Base-by-base conservation (phyloP, 139 green algal species). In the Coelastrella sp. region DNA sequence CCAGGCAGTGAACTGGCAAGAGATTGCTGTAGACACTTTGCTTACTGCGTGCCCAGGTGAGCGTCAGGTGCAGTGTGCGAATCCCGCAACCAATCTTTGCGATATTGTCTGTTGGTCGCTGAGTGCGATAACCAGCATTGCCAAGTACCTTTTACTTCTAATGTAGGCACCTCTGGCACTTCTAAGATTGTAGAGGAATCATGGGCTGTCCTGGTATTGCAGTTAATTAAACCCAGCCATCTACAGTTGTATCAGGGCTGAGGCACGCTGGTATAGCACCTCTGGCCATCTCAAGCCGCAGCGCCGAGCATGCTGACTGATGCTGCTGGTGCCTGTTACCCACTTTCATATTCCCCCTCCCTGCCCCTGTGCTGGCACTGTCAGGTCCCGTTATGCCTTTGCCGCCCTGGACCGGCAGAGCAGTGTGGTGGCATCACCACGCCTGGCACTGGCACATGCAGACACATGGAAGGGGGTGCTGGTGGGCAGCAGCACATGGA, bases 21-120 rank as follows among this genome's bases (percentile, higher is more conserved):
- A 12, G 68, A 80, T 56, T 88, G 84, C 84, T 88, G 84, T 68
- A 66, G 84, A 56, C 84, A 88, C 84, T 81, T 88, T 68, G 84
- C 84, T 4, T 88, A 72, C 68, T 66, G 49, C 19, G 84, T 88
- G 66, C 84, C 84, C 15, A 80, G 84, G 84, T 88, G 6, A 65
- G 49, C 12, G 63, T 17, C 63, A 72, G 63, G 35, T 49, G 35
- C 35, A 49, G 35, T 49, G 35, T 49, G 35, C 35, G 1, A 49
- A 49, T 49, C 35, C 1, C 3, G 35, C 35, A 49, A 49, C 35
- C 35, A 49, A 49, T 49, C 35, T 49, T 49, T 3, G 35, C 35
- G n/a, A 1, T 49, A 49, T 3, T 49, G 35, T 49, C 35, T 49
- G 35, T 49, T 49, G 35, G 35, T 49, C 35, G 35, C 35, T 49